A percentile compares a stretch with the other conserved stretches of the same genome.
phyloP scores from a whole-genome alignment of 345 rosid genomes.

The Crucihimalaya himalaica region DNA sequence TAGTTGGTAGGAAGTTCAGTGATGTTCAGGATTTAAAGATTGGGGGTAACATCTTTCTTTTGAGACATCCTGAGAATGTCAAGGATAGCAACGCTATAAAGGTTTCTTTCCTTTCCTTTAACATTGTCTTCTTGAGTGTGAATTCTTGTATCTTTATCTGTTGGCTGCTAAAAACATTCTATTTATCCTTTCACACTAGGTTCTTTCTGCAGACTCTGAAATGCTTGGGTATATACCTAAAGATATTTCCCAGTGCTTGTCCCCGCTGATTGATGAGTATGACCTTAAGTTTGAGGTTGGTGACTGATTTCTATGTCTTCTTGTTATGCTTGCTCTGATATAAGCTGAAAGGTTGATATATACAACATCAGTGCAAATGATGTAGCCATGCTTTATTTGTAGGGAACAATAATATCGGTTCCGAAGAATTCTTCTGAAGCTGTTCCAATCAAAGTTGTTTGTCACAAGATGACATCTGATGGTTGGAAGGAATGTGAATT shows the following conservation, averaged over 20 bases:
- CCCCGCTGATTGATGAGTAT: constrained; percentile 68
- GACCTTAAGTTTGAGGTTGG: constrained; percentile 66
- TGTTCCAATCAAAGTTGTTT: constrained; percentile 63
- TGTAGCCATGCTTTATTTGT: constrained; percentile 33
- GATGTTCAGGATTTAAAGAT: constrained; percentile 51
- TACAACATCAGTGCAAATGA: neutral
- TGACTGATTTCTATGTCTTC: constrained; percentile 8
- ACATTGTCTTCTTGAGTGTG: constrained; percentile 7
- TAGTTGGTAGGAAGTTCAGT: constrained; percentile 87
- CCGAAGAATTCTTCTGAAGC: constrained; percentile 57
- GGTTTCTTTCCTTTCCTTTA: constrained; percentile 43
- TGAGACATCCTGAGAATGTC: constrained; percentile 69
- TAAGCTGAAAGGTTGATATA: constrained; percentile 11
- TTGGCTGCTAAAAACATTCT: neutral
- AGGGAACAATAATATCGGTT: constrained; percentile 67
- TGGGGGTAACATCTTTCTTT: constrained; percentile 55
- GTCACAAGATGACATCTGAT: constrained; percentile 40
- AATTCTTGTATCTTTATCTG: constrained; percentile 1
- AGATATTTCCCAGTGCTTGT: constrained; percentile 66
- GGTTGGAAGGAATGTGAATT: constrained; percentile 39
- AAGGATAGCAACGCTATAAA: constrained; percentile 80
- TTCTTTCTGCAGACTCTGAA: constrained; percentile 56
- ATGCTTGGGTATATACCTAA: constrained; percentile 85
- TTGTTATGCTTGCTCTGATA: constrained; percentile 1
- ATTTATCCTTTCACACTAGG: constrained; percentile 47